Percentiles rank a stretch among this genome's conserved stretches.
These are phyloP conservation scores for Alternaria rosae DNA, from an alignment of 2,329 filamentous ascomycete genomes.

Conservation along the genomic window DNA sequence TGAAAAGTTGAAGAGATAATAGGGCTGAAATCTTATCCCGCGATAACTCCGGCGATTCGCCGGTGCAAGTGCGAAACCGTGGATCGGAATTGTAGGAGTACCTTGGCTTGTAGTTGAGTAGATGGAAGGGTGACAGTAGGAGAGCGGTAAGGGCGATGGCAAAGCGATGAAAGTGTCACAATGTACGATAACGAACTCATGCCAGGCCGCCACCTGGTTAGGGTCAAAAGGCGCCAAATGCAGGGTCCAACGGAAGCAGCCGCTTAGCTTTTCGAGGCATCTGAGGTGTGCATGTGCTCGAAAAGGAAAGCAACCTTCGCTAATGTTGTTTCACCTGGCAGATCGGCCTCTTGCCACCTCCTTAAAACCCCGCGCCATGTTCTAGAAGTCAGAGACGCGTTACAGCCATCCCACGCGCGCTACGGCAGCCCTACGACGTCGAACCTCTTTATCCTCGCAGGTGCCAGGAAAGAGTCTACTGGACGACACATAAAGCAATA, in stretches of 20 bases:
- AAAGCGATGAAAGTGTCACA: slow-evolving; percentile 1
- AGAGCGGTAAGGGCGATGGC: background rate
- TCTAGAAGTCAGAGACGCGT: background rate
- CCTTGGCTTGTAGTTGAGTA: background rate
- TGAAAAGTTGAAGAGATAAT: slow-evolving; percentile 18
- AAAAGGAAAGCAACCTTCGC: slow-evolving; percentile 7
- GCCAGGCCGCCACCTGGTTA: slow-evolving; percentile 11
- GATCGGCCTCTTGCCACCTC: slow-evolving; percentile 9
- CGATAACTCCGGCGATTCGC: slow-evolving; percentile 18
- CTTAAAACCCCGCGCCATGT: background rate
- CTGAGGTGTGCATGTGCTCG: slow-evolving; percentile 5
- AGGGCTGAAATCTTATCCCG: slow-evolving; percentile 23
- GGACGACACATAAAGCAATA: background rate
- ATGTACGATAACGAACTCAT: slow-evolving; percentile 17
- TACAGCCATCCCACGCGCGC: background rate
- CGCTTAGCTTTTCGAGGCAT: slow-evolving; percentile 4
- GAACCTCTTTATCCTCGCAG: background rate
- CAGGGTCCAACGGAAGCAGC: slow-evolving; percentile 21
- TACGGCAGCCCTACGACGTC: background rate
- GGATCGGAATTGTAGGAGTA: background rate
- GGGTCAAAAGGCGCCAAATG: slow-evolving; percentile 13
- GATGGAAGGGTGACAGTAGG: background rate
- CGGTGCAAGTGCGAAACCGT: slow-evolving; percentile 6
- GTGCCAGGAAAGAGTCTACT: background rate
- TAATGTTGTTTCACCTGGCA: slow-evolving; percentile 6